These are phyloP conservation scores for Berkeleyomyces rouxiae DNA, from an alignment of 2,329 filamentous ascomycete species.

Conservation along the genomic window DNA sequence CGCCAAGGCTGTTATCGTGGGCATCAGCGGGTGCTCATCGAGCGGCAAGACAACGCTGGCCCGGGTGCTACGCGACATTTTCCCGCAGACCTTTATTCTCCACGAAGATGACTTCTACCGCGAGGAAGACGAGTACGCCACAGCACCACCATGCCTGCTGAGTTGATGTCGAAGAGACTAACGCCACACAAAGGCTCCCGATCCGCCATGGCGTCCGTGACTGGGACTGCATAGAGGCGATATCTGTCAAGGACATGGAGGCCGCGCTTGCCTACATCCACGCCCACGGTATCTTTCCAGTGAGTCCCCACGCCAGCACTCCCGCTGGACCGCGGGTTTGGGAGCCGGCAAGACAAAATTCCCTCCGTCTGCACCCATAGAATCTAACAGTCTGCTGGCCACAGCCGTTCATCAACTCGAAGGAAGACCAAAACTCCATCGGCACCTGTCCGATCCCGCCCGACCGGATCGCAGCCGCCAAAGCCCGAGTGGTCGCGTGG, in stretches of 20 bases:
- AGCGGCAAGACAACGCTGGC: conserved; percentile 92
- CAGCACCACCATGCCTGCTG: not conserved
- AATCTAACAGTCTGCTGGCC: not conserved
- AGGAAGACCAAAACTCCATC: conserved; percentile 46
- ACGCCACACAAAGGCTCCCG: conserved; percentile 6
- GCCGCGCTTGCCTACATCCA: conserved; percentile 55
- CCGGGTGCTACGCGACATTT: conserved; percentile 65
- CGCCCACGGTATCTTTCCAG: conserved; percentile 46
- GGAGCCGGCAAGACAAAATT: not conserved
- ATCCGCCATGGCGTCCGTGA: conserved; percentile 46
- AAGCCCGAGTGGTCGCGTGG: conserved; percentile 31
- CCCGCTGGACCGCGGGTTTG: no score
- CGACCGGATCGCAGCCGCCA: conserved; percentile 29
- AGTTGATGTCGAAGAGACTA: not conserved
- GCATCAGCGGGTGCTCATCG: conserved; percentile 77
- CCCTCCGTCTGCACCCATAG: not conserved
- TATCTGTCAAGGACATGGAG: conserved; percentile 55
- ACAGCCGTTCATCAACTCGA: conserved; percentile 21
- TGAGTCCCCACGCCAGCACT: conserved; percentile 22
- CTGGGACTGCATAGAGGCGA: conserved; percentile 76
- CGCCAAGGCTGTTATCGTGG: conserved; percentile 48
- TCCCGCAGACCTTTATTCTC: conserved; percentile 63
- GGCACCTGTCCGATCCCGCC: conserved; percentile 37
- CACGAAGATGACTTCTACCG: conserved; percentile 96
- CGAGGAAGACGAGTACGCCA: conserved; percentile 50